Evolutionary conservation across 371 early-diverging fungal genomes (phyloP).

Genomic region (Rhizomucor miehei): DNA sequence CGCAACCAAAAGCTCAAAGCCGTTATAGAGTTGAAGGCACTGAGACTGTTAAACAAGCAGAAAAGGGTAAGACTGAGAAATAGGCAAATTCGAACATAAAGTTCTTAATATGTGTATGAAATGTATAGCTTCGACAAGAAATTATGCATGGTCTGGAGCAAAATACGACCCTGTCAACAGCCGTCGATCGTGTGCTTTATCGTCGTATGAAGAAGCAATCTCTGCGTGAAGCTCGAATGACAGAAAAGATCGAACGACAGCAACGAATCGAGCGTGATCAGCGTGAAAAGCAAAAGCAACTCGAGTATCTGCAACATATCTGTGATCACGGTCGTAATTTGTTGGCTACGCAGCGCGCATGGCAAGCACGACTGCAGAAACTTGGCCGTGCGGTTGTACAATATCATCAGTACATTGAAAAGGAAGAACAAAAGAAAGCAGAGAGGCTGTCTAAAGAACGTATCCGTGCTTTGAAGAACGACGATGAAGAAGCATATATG

Average conservation of each 20-base stretch:
- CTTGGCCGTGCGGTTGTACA: conserved; percentile 76
- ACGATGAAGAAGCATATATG: conserved; percentile 96
- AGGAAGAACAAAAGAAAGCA: conserved; percentile 85
- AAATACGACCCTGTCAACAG: conserved; percentile 74
- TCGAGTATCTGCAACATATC: conserved; percentile 74
- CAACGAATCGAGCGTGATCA: conserved; percentile 87
- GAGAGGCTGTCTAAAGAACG: conserved; percentile 89
- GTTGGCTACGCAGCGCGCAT: conserved; percentile 56
- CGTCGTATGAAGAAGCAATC: conserved; percentile 89
- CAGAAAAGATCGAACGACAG: conserved; percentile 87
- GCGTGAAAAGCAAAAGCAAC: conserved; percentile 80
- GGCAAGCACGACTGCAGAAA: conserved; percentile 61
- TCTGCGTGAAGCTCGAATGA: conserved; percentile 85
- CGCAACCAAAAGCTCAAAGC: conserved; percentile 48
- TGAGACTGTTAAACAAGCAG: conserved; percentile 77
- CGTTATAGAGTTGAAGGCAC: conserved; percentile 85
- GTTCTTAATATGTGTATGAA: conserved; percentile 44
- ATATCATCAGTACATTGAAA: conserved; percentile 82
- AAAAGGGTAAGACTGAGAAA: conserved; percentile 35
- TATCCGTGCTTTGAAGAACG: conserved; percentile 89
- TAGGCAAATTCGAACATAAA: background rate
- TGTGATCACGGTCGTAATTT: conserved; percentile 80
- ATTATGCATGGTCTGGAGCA: conserved; percentile 65
- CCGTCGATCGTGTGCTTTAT: conserved; percentile 74
- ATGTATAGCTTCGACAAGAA: conserved; percentile 73